Evolutionary conservation across 257 asterid species (phyloP).

Genomic region (Scutellaria barbata): DNA sequence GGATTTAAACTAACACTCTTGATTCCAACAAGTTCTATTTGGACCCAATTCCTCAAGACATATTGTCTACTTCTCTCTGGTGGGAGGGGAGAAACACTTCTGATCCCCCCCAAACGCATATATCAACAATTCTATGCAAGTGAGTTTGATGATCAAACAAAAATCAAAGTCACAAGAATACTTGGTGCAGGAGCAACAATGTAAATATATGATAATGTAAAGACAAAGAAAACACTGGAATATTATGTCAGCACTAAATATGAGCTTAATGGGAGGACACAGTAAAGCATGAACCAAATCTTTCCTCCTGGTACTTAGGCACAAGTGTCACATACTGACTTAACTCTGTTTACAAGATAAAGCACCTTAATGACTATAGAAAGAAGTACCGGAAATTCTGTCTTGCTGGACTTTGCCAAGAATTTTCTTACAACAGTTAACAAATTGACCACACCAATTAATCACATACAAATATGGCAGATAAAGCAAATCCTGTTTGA

Average conservation of each 20-base stretch:
- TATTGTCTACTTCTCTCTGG: neutral
- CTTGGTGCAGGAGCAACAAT: too few relatives aligned
- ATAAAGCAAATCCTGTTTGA: constrained; percentile 4
- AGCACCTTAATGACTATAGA: neutral
- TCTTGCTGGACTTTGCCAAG: neutral
- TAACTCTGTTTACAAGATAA: neutral
- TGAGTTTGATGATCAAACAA: too few relatives aligned
- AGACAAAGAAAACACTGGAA: too few relatives aligned
- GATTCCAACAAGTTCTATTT: neutral
- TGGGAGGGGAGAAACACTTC: too few relatives aligned
- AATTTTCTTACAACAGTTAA: constrained; percentile 2
- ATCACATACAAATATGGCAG: neutral
- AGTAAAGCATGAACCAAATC: neutral
- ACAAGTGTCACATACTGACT: constrained; percentile 13
- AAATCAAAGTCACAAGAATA: too few relatives aligned
- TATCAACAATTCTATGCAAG: too few relatives aligned
- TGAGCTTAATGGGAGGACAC: neutral
- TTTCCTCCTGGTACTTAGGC: neutral
- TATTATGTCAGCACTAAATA: neutral
- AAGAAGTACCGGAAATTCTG: neutral
- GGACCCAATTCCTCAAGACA: constrained; percentile 2
- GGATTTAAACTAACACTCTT: neutral
- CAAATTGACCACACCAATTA: neutral
- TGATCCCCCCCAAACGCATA: too few relatives aligned
- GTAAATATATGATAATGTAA: too few relatives aligned